Evolutionary conservation across 2,329 filamentous ascomycete genomes (phyloP).

Genomic region (Nemania diffusa): DNA sequence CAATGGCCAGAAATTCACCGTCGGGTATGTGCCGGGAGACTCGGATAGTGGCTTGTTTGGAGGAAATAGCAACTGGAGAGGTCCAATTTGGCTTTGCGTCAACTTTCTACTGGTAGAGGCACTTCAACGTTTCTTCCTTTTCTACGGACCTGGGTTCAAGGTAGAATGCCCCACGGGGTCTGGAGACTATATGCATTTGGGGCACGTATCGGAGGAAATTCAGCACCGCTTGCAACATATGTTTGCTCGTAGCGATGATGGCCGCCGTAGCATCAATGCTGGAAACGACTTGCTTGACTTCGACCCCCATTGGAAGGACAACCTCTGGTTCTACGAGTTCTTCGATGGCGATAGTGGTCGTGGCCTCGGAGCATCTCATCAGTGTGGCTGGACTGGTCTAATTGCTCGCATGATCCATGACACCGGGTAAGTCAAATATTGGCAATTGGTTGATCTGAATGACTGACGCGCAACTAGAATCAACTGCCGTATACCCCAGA

Average conservation of each 20-base stretch:
- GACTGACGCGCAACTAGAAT: conserved; percentile 68
- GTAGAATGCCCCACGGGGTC: conserved; percentile 95
- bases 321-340: conserved; percentile 97
- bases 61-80: conserved; percentile 98
- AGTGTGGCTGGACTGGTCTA: conserved; percentile 95
- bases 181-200: conserved; percentile 94
- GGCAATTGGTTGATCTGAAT: neutral
- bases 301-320: conserved; percentile 91
- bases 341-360: conserved; percentile 93
- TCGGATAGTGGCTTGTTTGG: conserved; percentile 95
- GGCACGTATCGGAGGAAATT: conserved; percentile 92
- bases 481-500: conserved; percentile 91
- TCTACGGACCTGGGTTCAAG: conserved; percentile 88
- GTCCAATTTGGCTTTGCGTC: conserved; percentile 94
- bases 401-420: conserved; percentile 98
- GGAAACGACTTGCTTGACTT: conserved; percentile 88
- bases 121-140: conserved; percentile 94
- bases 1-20: conserved; percentile 87
- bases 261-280: conserved; percentile 87
- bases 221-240: conserved; percentile 95
- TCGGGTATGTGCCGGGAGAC: conserved; percentile 92
- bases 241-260: conserved; percentile 85
- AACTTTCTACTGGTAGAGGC: conserved; percentile 96
- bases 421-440: conserved; percentile 76
- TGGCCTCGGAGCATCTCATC: conserved; percentile 90